A percentile compares a stretch with the other conserved stretches of the same genome.
These are phyloP conservation scores for Malbranchea cinnamomea DNA, from an alignment of 2,329 filamentous ascomycete species.

Conservation along the genomic window DNA sequence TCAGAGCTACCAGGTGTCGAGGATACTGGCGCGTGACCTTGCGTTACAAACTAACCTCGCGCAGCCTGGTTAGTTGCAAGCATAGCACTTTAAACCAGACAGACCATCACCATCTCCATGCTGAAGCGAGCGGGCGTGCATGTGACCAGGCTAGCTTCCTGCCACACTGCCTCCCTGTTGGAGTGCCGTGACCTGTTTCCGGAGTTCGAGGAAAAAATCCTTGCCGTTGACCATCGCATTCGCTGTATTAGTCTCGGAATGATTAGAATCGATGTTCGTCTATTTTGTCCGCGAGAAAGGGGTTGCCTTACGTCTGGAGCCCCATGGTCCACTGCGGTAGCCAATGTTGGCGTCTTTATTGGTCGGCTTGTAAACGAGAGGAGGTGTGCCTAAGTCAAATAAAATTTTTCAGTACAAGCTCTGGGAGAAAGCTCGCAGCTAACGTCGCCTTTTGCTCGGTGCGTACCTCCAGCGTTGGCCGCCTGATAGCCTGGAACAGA, in stretches of 20 bases:
- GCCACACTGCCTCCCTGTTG: constrained; percentile 22
- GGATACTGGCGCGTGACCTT: too few relatives aligned
- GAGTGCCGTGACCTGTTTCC: constrained; percentile 30
- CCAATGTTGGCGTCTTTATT: constrained; percentile 22
- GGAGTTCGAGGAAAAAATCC: constrained; percentile 35
- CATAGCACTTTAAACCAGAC: too few relatives aligned
- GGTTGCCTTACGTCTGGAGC: constrained; percentile 26
- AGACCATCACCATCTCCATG: too few relatives aligned
- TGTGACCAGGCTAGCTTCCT: too few relatives aligned
- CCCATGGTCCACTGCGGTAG: constrained; percentile 28
- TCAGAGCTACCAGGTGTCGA: too few relatives aligned
- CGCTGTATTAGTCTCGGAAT: constrained; percentile 21
- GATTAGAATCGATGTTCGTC: constrained; percentile 8
- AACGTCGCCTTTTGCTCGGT: too few relatives aligned
- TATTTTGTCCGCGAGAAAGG: not conserved
- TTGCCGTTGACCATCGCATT: constrained; percentile 34
- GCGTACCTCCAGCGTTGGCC: constrained; percentile 19
- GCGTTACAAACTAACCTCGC: too few relatives aligned
- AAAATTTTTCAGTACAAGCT: not conserved
- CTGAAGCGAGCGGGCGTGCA: too few relatives aligned
- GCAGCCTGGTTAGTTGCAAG: too few relatives aligned
- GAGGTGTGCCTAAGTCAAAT: constrained; percentile 17
- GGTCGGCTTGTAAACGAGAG: constrained; percentile 24
- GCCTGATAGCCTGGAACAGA: constrained; percentile 12
- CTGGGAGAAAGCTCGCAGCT: not conserved